Conservation (phyloP, 78 protist species). For the Guillardia theta region DNA sequence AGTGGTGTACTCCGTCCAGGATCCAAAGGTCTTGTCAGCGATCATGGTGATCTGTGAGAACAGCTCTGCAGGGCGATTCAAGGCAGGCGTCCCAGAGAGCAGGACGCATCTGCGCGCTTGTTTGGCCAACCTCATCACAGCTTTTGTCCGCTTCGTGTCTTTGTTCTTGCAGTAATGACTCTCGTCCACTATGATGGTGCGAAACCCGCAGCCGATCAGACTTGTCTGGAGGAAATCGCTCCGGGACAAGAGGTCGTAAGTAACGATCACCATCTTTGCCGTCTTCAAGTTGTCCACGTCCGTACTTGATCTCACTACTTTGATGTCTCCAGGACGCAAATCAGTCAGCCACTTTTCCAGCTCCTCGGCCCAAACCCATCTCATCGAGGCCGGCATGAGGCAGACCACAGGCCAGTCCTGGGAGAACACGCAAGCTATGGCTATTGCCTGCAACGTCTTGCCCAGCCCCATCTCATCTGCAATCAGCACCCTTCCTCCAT, state of each 20-base stretch:
- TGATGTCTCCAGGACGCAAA: not conserved
- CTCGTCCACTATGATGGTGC: conserved; percentile 45
- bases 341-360: conserved; percentile 40
- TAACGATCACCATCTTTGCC: not conserved
- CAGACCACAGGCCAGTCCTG: conserved; percentile 52
- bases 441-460: conserved; percentile 44
- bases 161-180: conserved; percentile 33
- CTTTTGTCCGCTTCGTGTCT: conserved; percentile 43
- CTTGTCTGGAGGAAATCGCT: not conserved
- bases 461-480: conserved; percentile 60
- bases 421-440: not conserved
- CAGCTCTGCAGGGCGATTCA: conserved; percentile 54
- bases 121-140: not conserved
- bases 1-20: not conserved
- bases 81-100: conserved; percentile 42
- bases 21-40: too few relatives aligned
- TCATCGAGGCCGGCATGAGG: conserved; percentile 43
- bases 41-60: conserved; percentile 37
- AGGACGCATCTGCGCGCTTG: not conserved
- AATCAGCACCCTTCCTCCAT: not conserved
- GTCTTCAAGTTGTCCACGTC: not conserved
- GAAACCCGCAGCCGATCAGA: not conserved
- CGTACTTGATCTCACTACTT: too few relatives aligned
- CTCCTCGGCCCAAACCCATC: conserved; percentile 48
- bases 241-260: conserved; percentile 27